These are phyloP conservation scores for Trichoderma sp. DNA, from an alignment of 2,329 filamentous ascomycete genomes.

Conservation along the genomic window DNA sequence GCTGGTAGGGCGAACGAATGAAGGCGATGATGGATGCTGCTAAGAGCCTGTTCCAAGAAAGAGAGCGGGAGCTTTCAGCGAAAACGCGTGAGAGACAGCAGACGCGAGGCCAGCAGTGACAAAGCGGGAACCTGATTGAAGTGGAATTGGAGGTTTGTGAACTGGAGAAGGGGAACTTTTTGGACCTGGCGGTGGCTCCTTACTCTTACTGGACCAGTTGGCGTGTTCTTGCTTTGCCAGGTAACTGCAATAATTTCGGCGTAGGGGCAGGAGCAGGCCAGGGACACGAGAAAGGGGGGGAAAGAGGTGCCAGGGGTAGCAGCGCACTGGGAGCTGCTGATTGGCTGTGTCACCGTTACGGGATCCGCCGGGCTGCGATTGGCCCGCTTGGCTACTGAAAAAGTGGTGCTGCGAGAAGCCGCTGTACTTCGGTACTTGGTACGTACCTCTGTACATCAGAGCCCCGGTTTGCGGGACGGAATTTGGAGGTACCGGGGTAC, in stretches of 20 bases:
- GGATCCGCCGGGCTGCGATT: conserved; percentile 24
- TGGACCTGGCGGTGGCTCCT: conserved; percentile 26
- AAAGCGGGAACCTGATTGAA: conserved; percentile 28
- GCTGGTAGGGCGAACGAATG: conserved; percentile 2
- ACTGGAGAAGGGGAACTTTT: conserved; percentile 40
- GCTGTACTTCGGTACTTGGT: not conserved
- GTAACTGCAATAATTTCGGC: conserved; percentile 46
- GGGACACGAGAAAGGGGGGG: conserved; percentile 41
- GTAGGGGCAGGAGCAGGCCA: conserved; percentile 38
- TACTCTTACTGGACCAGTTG: conserved; percentile 15
- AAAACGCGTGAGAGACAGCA: conserved; percentile 24
- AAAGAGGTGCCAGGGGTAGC: conserved; percentile 30
- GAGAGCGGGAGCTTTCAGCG: conserved; percentile 29
- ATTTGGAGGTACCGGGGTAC: not conserved
- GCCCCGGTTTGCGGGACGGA: too few species aligned
- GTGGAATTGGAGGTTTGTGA: conserved; percentile 29
- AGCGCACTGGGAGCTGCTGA: conserved; percentile 28
- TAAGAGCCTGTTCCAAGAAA: conserved; percentile 37
- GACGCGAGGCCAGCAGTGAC: conserved; percentile 16
- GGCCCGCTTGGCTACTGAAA: conserved; percentile 19
- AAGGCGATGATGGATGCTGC: conserved; percentile 9
- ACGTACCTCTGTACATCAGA: not conserved
- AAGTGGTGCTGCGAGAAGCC: not conserved
- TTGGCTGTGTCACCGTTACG: conserved; percentile 29
- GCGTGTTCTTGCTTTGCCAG: conserved; percentile 37